Conservation (phyloP, 176 grass and related monocot species). For the Puya raimondii region DNA sequence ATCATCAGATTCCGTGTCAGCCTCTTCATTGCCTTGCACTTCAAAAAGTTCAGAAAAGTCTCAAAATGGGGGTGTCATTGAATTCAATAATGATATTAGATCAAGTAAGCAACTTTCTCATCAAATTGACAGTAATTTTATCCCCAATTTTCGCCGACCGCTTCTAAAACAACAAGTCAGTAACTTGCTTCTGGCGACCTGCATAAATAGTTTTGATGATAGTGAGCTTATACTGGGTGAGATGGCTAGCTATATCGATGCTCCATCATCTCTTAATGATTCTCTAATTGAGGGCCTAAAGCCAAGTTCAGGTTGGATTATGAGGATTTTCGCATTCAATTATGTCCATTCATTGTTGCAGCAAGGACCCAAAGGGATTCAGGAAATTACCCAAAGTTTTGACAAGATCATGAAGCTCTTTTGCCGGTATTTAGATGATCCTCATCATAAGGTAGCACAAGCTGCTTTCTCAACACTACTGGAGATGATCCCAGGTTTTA, state of each 20-base stretch:
- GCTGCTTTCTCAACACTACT: constrained; percentile 62
- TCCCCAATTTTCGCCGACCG: constrained; percentile 78
- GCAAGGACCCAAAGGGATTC: constrained; percentile 57
- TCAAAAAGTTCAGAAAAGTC: constrained; percentile 12
- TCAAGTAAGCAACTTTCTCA: constrained; percentile 20
- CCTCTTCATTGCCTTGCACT: constrained; percentile 9
- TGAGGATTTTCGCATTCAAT: constrained; percentile 74
- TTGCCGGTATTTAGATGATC: constrained; percentile 79
- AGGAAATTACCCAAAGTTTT: constrained; percentile 80
- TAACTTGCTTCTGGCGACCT: constrained; percentile 57
- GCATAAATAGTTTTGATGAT: constrained; percentile 56
- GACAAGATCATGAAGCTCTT: constrained; percentile 93
- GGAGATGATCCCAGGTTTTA: constrained; percentile 73
- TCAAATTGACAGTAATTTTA: constrained; percentile 32
- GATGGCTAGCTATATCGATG: constrained; percentile 49
- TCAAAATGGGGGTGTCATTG: constrained; percentile 10
- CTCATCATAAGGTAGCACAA: constrained; percentile 92
- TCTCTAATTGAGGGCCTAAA: constrained; percentile 66
- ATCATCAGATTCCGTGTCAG: constrained; percentile 8
- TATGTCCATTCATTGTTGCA: constrained; percentile 58
- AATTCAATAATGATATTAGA: constrained; percentile 22
- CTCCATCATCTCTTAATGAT: constrained; percentile 63
- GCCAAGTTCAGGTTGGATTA: constrained; percentile 86
- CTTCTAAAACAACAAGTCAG: constrained; percentile 79
- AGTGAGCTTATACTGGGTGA: constrained; percentile 52